phyloP scores from a whole-genome alignment of 306 rosid genomes.

The Malus fusca region DNA sequence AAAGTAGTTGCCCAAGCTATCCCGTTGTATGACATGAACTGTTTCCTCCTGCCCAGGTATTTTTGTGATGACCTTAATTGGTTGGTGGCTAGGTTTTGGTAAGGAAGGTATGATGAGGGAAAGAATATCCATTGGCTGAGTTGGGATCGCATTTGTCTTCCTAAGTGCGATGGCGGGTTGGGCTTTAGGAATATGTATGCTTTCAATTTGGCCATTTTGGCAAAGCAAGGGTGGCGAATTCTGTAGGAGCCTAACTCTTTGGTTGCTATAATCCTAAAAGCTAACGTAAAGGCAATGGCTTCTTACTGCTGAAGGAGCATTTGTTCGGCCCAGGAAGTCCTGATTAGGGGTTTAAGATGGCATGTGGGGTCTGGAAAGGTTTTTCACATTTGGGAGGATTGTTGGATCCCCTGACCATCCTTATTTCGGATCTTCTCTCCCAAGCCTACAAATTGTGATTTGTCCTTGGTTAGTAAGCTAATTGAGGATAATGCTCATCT shows the following conservation, averaged over 20 bases:
- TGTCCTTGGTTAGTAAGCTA: too few relatives aligned
- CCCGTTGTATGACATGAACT: background rate
- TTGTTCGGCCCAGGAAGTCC: rapidly evolving
- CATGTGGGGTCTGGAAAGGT: rapidly evolving
- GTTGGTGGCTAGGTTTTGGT: background rate
- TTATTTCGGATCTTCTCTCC: rapidly evolving
- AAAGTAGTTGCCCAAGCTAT: background rate
- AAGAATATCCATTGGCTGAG: background rate
- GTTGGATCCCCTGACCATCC: background rate
- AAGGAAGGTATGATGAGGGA: rapidly evolving
- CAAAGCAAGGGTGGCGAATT: background rate
- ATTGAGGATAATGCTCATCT: too few relatives aligned
- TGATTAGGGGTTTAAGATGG: background rate
- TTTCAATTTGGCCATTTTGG: background rate
- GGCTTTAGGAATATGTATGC: background rate
- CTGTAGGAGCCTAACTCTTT: background rate
- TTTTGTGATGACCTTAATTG: background rate
- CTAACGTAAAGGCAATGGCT: background rate
- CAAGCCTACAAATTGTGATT: background rate
- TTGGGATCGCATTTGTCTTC: background rate
- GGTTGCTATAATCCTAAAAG: background rate
- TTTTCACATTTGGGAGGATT: background rate
- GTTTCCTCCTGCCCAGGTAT: background rate
- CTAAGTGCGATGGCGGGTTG: background rate
- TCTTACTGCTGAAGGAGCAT: rapidly evolving